Percentiles rank a stretch among this genome's conserved stretches.
phyloP scores from a whole-genome alignment of 1,284 basidiomycete species.

The Sporisorium reilianum region DNA sequence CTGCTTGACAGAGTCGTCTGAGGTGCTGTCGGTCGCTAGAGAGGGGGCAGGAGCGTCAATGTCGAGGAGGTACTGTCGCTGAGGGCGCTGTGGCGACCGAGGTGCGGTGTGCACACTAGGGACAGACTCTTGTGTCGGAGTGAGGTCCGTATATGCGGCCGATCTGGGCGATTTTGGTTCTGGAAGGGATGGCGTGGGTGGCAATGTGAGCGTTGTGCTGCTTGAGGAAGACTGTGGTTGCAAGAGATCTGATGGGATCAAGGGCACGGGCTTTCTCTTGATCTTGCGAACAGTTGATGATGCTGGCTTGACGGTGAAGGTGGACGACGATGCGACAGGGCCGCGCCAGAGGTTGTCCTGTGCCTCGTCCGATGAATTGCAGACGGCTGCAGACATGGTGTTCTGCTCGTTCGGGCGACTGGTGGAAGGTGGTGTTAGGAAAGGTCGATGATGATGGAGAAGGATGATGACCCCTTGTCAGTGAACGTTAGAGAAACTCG shows the following conservation, averaged over 20 bases:
- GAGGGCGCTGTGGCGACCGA: slow-evolving; percentile 19
- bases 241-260: slow-evolving; percentile 24
- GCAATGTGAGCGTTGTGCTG: background rate
- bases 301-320: slow-evolving; percentile 4
- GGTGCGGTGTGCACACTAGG: background rate
- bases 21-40: background rate
- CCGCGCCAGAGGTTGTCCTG: slow-evolving; percentile 29
- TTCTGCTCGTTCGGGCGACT: background rate
- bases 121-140: slow-evolving; percentile 3
- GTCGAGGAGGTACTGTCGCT: slow-evolving; percentile 30
- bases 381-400: slow-evolving; percentile 10
- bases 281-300: slow-evolving; percentile 12
- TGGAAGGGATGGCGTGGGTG: background rate
- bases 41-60: slow-evolving; percentile 15
- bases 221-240: background rate
- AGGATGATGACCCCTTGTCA: background rate
- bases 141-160: background rate
- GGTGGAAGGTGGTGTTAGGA: background rate
- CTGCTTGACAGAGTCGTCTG: slow-evolving; percentile 17
- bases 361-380: slow-evolving; percentile 9
- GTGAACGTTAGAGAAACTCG: too few species aligned
- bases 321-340: slow-evolving; percentile 6
- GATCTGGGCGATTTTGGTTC: slow-evolving; percentile 1
- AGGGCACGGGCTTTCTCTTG: slow-evolving; percentile 27
- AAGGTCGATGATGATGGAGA: background rate